phyloP scores from a whole-genome alignment of 331 rosid genomes.

The Stylosanthes scabra region DNA sequence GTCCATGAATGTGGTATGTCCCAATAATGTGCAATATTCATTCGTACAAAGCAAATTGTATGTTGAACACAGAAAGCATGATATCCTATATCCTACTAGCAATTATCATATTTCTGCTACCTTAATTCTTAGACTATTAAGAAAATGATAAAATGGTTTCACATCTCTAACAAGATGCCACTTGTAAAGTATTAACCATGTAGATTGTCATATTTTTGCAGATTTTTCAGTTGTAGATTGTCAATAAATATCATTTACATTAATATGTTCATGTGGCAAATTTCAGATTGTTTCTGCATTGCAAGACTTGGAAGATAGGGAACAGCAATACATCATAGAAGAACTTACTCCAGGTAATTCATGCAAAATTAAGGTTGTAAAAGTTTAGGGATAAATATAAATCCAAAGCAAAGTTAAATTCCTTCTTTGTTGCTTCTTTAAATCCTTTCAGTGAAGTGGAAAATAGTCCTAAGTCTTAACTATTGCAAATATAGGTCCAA shows the following conservation, averaged over 20 bases:
- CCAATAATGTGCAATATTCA: constrained; percentile 19
- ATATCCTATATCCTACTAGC: not conserved
- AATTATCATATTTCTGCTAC: not conserved
- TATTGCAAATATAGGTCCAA: constrained; percentile 33
- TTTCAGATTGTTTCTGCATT: constrained; percentile 58
- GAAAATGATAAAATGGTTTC: not conserved
- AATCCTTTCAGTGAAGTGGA: not conserved
- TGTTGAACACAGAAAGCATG: constrained; percentile 1
- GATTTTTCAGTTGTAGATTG: not conserved
- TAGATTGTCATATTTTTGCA: not conserved
- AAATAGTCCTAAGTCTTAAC: constrained; percentile 18
- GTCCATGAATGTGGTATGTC: constrained; percentile 51
- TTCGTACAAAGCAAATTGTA: not conserved
- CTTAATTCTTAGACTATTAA: constrained; percentile 3
- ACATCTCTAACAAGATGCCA: constrained; percentile 1
- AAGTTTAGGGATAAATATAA: not conserved
- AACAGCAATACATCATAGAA: constrained; percentile 22
- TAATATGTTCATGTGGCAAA: not conserved
- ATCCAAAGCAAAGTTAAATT: not conserved
- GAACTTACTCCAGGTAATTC: constrained; percentile 24
- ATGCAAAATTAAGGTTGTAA: constrained; percentile 4
- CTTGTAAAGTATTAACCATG: not conserved
- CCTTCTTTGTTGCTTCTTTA: constrained; percentile 6
- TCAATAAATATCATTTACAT: constrained; percentile 21
- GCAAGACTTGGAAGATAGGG: constrained; percentile 48